Conservation (phyloP, 805 yeast genomes). For the Hanseniaspora jakobsenii region DNA sequence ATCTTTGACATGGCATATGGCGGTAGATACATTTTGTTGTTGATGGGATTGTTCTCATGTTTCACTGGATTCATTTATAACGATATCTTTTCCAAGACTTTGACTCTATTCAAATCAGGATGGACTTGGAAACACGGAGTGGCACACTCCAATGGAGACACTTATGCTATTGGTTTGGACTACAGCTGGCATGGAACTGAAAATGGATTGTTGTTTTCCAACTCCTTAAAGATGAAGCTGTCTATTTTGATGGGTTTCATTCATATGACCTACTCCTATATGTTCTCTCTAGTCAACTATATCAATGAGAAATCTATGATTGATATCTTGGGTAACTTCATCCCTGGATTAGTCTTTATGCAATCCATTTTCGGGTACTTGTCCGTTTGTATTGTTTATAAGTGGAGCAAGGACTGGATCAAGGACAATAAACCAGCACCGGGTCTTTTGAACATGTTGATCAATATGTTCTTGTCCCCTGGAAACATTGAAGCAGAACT, state of each 20-base stretch:
- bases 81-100: slow-evolving; percentile 57
- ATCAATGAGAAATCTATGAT: slow-evolving; percentile 44
- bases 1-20: slow-evolving; percentile 65
- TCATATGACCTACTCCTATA: slow-evolving; percentile 62
- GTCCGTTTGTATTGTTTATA: slow-evolving; percentile 53
- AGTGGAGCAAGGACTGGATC: slow-evolving; percentile 65
- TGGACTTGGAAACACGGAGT: slow-evolving; percentile 56
- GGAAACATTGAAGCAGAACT: slow-evolving; percentile 55
- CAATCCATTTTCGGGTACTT: slow-evolving; percentile 65
- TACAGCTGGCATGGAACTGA: slow-evolving; percentile 75
- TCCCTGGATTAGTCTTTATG: slow-evolving; percentile 66
- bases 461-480: slow-evolving; percentile 64
- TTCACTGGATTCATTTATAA: slow-evolving; percentile 65
- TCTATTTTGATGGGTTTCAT: slow-evolving; percentile 64
- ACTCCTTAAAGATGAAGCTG: slow-evolving; percentile 66
- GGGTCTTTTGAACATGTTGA: slow-evolving; percentile 60
- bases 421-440: slow-evolving; percentile 54
- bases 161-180: slow-evolving; percentile 53
- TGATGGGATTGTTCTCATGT: slow-evolving; percentile 64
- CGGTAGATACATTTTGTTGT: slow-evolving; percentile 55
- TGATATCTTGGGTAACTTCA: slow-evolving; percentile 59
- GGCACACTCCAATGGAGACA: slow-evolving; percentile 32
- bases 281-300: slow-evolving; percentile 56
- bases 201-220: slow-evolving; percentile 53
- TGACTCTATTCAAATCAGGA: slow-evolving; percentile 56